These are phyloP conservation scores for Xylaria sp. DNA, from an alignment of 2,329 filamentous ascomycete genomes.

Conservation along the genomic window DNA sequence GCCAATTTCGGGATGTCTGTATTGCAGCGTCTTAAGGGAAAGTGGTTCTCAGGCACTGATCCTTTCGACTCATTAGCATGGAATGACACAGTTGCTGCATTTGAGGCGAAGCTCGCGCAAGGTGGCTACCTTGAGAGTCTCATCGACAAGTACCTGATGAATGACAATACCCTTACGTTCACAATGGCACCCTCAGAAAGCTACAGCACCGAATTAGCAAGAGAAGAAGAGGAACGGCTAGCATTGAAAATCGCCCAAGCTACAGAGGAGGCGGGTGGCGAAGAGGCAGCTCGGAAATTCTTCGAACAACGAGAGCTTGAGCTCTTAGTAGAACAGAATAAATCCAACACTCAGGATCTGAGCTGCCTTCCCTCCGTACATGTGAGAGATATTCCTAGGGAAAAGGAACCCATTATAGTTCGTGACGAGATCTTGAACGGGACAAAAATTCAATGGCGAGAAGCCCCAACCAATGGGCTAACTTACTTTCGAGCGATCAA, in stretches of 20 bases:
- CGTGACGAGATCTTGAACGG: conserved; percentile 73
- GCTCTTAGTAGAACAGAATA: conserved; percentile 83
- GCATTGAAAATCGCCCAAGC: conserved; percentile 77
- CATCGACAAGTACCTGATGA: conserved; percentile 89
- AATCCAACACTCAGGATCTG: conserved; percentile 84
- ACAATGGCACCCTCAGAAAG: conserved; percentile 89
- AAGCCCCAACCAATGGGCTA: conserved; percentile 92
- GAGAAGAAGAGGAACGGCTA: conserved; percentile 81
- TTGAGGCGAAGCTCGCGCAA: conserved; percentile 79
- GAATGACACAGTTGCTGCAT: conserved; percentile 87
- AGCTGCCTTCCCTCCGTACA: conserved; percentile 88
- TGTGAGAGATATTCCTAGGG: conserved; percentile 86
- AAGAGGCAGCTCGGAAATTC: conserved; percentile 74
- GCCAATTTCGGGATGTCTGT: conserved; percentile 93
- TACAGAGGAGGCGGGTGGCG: conserved; percentile 73
- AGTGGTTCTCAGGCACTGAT: conserved; percentile 96
- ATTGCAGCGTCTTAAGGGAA: conserved; percentile 86
- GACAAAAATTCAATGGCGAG: conserved; percentile 85
- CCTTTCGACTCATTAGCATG: conserved; percentile 91
- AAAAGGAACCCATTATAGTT: conserved; percentile 69
- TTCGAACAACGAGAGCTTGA: conserved; percentile 83
- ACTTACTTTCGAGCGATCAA: conserved; percentile 96
- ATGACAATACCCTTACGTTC: conserved; percentile 87
- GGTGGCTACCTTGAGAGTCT: conserved; percentile 85
- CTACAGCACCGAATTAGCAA: conserved; percentile 77